These are phyloP conservation scores for Erodium maritimum DNA, from an alignment of 345 rosid species.

Conservation along the genomic window DNA sequence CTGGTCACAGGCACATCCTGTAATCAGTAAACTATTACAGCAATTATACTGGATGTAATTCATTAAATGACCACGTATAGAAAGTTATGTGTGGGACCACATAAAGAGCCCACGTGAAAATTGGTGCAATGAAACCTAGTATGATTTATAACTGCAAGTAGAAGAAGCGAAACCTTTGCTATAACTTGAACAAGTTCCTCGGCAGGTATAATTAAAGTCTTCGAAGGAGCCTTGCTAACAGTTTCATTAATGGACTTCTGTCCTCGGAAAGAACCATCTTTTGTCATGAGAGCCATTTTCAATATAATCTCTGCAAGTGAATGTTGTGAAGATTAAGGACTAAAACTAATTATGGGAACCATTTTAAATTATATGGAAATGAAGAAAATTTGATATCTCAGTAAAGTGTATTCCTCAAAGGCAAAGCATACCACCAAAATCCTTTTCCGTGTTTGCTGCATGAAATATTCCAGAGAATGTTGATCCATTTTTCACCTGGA, in stretches of 20 bases:
- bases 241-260: conserved; percentile 41
- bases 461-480: conserved; percentile 71
- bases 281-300: conserved; percentile 78
- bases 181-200: conserved; percentile 84
- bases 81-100: not conserved
- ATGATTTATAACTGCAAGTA: conserved; percentile 4
- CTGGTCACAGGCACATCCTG: conserved; percentile 74
- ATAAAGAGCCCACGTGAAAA: not conserved
- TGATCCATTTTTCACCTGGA: conserved; percentile 82
- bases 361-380: too few species aligned
- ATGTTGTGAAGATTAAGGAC: not conserved
- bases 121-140: not conserved
- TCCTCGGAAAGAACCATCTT: conserved; percentile 46
- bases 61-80: not conserved
- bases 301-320: conserved; percentile 60
- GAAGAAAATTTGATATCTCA: too few species aligned
- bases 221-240: conserved; percentile 56
- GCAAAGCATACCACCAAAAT: conserved; percentile 52
- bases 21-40: not conserved
- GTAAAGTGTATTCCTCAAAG: conserved; percentile 8
- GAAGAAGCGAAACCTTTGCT: conserved; percentile 57
- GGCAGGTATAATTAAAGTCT: conserved; percentile 61
- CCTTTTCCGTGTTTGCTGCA: conserved; percentile 63
- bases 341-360: not conserved
- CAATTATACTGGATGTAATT: not conserved